Conservation (phyloP, 1,284 basidiomycete species). For the Boletus sp. region DNA sequence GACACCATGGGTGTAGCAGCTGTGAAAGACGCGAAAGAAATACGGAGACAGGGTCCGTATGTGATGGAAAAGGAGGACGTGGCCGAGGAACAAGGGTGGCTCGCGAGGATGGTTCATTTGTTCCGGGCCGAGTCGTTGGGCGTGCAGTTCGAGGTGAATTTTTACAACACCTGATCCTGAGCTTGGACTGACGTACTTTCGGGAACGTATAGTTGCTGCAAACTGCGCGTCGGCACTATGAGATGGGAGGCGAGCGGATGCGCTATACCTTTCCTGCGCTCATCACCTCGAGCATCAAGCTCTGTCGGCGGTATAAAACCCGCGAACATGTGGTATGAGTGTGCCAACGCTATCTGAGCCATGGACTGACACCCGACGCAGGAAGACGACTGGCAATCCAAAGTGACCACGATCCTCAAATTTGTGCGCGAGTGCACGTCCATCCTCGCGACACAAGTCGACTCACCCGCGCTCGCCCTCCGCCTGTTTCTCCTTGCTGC, state of each 20-base stretch:
- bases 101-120: conserved; percentile 93
- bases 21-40: conserved; percentile 50
- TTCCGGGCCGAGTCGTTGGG: conserved; percentile 85
- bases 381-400: conserved; percentile 85
- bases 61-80: conserved; percentile 80
- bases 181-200: conserved; percentile 2
- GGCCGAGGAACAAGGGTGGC: conserved; percentile 97
- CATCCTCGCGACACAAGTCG: conserved; percentile 89
- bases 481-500: conserved; percentile 93
- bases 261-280: conserved; percentile 93
- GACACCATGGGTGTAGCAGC: conserved; percentile 54
- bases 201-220: conserved; percentile 68
- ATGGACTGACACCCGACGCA: conserved; percentile 35
- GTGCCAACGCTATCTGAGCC: background rate
- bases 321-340: conserved; percentile 60
- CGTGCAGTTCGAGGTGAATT: conserved; percentile 85
- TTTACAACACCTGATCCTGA: background rate
- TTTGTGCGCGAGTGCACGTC: conserved; percentile 91
- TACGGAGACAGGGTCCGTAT: conserved; percentile 59
- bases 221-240: conserved; percentile 85
- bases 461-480: conserved; percentile 87
- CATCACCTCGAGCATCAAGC: conserved; percentile 87
- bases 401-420: conserved; percentile 84
- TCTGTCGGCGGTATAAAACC: conserved; percentile 87
- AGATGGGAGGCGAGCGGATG: conserved; percentile 91